These are phyloP conservation scores for Cutaneotrichosporon sp. DNA, from an alignment of 1,284 basidiomycete species.

Conservation along the genomic window DNA sequence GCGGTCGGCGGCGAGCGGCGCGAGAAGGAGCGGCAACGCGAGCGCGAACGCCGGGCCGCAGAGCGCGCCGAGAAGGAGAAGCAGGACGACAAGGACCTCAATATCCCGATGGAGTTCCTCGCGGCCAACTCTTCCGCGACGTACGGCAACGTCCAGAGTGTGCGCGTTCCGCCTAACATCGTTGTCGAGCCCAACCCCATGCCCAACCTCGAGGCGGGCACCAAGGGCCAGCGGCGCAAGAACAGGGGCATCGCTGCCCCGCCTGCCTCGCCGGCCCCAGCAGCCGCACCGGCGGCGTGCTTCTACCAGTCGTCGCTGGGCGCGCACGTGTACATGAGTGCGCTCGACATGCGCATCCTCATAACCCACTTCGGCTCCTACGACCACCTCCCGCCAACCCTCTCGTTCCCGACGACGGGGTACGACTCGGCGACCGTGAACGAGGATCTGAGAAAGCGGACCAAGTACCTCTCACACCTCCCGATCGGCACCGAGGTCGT, in stretches of 20 bases:
- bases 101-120: slow-evolving; percentile 21
- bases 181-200: slow-evolving; percentile 46
- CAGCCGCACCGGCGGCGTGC: slow-evolving; percentile 63
- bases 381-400: slow-evolving; percentile 76
- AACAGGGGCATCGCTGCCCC: slow-evolving; percentile 33
- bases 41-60: slow-evolving; percentile 40
- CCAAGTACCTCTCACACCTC: slow-evolving; percentile 92
- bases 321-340: slow-evolving; percentile 88
- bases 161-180: slow-evolving; percentile 43
- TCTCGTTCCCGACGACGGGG: slow-evolving; percentile 76
- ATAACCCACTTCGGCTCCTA: slow-evolving; percentile 82
- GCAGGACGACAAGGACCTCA: slow-evolving; percentile 13
- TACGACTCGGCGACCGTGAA: slow-evolving; percentile 68
- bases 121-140: not conserved
- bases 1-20: slow-evolving; percentile 47
- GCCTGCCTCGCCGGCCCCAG: slow-evolving; percentile 13
- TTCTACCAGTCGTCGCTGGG: slow-evolving; percentile 96
- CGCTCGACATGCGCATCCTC: slow-evolving; percentile 92
- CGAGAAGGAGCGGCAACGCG: slow-evolving; percentile 55
- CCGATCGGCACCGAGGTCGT: slow-evolving; percentile 91
- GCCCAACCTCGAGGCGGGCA: slow-evolving; percentile 21
- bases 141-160: slow-evolving; percentile 13
- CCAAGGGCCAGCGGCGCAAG: slow-evolving; percentile 31
- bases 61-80: slow-evolving; percentile 35
- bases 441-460: slow-evolving; percentile 87